These are phyloP conservation scores for Paecilomyces dactylethromorphus DNA, from an alignment of 2,329 filamentous ascomycete genomes.

Conservation along the genomic window DNA sequence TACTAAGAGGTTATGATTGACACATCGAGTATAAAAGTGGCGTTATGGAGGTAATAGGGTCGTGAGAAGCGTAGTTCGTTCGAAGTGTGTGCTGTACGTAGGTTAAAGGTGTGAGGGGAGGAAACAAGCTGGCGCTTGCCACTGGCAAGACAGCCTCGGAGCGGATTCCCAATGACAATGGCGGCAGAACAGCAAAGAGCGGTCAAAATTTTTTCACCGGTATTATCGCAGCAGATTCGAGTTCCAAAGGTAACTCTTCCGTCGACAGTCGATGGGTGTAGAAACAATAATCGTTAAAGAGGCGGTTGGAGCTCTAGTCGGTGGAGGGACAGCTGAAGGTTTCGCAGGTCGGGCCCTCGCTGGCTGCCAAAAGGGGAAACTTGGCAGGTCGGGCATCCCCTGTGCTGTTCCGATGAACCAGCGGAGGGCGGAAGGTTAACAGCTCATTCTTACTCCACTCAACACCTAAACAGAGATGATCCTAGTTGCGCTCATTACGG, in stretches of 20 bases:
- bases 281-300: neutral
- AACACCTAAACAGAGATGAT: neutral
- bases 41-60: neutral
- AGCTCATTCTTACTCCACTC: neutral
- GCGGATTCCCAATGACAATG: neutral
- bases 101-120: neutral
- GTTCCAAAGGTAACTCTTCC: neutral
- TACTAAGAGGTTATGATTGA: constrained; percentile 11
- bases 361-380: constrained; percentile 11
- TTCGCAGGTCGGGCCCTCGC: neutral
- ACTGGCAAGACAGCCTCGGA: neutral
- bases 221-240: neutral
- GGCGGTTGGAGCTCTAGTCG: neutral
- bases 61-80: neutral
- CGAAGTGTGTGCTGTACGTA: neutral
- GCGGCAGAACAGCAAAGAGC: neutral
- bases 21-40: neutral
- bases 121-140: neutral
- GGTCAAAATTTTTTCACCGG: neutral
- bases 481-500: neutral
- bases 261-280: neutral
- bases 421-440: neutral
- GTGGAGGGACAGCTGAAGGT: neutral
- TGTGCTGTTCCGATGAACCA: neutral
- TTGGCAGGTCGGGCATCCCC: neutral